Base-by-base conservation (phyloP, 2,329 filamentous ascomycete species). In the Neonectria faginata region DNA sequence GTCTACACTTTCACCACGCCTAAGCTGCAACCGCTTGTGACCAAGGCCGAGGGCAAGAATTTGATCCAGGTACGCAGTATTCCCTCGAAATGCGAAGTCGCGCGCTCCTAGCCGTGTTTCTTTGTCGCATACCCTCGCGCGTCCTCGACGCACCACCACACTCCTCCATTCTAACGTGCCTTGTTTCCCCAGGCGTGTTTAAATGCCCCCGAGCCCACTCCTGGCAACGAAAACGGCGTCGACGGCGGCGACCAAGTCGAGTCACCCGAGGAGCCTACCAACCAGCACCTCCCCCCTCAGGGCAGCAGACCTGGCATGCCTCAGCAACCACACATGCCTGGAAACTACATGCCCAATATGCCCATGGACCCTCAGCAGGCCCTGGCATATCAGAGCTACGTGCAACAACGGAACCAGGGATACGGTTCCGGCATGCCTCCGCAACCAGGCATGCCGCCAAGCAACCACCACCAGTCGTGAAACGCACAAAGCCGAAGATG, bases 1-100 rank as follows among this genome's bases (percentile, higher is more conserved):
- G 95, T 98, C 75, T 98, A 98, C 82, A 98, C 95, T 65, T 98
- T 98, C 80, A 98, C 95, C 50, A 99, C 96, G 16, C 96, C 96
- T 20, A 99, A 99, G 85, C 89, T 99, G 61, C 96, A 98, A 83
- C 96, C 96, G 68, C 89, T 99, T 58, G 96, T 98, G 73, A 99
- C 96, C 68, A 98, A 98, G 85, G 92, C 96, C 18, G 96, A 98
- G 83, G 96, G 96, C 83, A 99, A 99, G 88, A 99, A 99, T 80
- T 85, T 99, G 70, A 98, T 99, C 73, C 96, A 99, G 90, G 96
- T 97, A 88, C 70, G 89, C 48, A 52, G 60, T 41, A 56, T 78
- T 73, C 18, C 25, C 39, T 29, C 33, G 11, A 42, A 42, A 33
- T n/a, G 5, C 25, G 48, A n/a, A 36, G 44, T 31, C 52, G 41